Conservation (phyloP, 352 stramenopile genomes). For the Globisporangium okanoganense region DNA sequence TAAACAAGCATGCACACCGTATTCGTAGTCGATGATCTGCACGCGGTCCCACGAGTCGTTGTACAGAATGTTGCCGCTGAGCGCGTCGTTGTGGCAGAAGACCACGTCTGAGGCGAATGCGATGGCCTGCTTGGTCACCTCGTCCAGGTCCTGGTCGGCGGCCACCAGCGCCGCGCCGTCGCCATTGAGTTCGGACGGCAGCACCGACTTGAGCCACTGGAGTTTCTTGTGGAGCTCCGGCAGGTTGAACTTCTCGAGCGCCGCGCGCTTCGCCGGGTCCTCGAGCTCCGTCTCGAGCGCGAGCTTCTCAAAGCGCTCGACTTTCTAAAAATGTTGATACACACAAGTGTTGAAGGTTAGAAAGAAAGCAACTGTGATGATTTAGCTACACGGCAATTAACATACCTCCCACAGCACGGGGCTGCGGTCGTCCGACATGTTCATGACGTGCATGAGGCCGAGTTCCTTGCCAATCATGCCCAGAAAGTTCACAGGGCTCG, state of each 20-base stretch:
- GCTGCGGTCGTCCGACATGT: slow-evolving; percentile 55
- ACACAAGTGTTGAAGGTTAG: slow-evolving; percentile 5
- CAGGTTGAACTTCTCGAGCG: slow-evolving; percentile 64
- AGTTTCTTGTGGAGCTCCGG: slow-evolving; percentile 56
- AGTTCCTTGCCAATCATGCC: slow-evolving; percentile 86
- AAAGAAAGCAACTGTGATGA: neutral
- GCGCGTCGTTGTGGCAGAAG: slow-evolving; percentile 93
- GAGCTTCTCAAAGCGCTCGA: slow-evolving; percentile 78
- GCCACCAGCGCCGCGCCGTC: slow-evolving; percentile 57
- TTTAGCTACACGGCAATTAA: neutral
- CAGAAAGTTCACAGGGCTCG: slow-evolving; percentile 73
- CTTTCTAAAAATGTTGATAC: slow-evolving; percentile 28
- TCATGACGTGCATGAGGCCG: slow-evolving; percentile 84
- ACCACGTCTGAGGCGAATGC: slow-evolving; percentile 78
- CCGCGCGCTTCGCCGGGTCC: slow-evolving; percentile 52
- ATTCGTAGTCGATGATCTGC: slow-evolving; percentile 96
- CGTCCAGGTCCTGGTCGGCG: slow-evolving; percentile 40
- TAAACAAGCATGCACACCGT: slow-evolving; percentile 25
- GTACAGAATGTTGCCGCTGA: slow-evolving; percentile 86
- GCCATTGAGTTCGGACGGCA: slow-evolving; percentile 69
- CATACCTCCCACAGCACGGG: slow-evolving; percentile 65
- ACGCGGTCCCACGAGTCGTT: slow-evolving; percentile 76
- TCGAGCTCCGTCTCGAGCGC: slow-evolving; percentile 56
- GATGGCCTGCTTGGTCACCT: slow-evolving; percentile 73
- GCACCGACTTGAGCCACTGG: slow-evolving; percentile 77